A percentile compares a stretch with the other conserved stretches of the same genome.
Evolutionary conservation across 306 rosid species (phyloP).

Genomic region (Cucurbita argyrosperma): DNA sequence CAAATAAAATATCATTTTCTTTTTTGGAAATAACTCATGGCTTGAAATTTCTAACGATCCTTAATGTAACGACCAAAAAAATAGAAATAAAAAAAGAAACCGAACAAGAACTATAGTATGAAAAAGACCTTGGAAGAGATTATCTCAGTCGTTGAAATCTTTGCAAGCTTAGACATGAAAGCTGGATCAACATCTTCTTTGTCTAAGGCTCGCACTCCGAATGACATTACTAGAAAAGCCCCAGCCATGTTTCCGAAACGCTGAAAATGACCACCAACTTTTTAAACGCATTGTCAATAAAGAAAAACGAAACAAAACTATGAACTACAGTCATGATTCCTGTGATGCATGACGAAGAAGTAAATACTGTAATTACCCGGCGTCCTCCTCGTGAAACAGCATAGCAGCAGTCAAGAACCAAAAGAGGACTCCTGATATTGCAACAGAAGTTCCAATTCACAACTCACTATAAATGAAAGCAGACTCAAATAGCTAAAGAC

Average conservation of each 20-base stretch:
- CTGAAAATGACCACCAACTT: slow-evolving; percentile 17
- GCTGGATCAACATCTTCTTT: slow-evolving; percentile 44
- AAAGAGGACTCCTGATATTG: slow-evolving; percentile 47
- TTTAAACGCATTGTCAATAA: background rate
- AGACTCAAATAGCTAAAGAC: background rate
- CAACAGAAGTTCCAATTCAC: slow-evolving; percentile 7
- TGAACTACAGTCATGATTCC: background rate
- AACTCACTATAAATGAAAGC: background rate
- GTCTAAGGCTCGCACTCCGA: slow-evolving; percentile 66
- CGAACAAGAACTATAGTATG: background rate
- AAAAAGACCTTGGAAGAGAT: slow-evolving; percentile 74
- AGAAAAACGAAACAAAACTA: background rate
- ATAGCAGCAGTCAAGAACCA: slow-evolving; percentile 80
- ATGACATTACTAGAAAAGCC: slow-evolving; percentile 83
- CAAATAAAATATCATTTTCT: background rate
- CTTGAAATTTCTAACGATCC: background rate
- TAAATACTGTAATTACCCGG: slow-evolving; percentile 30
- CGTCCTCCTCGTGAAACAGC: slow-evolving; percentile 84
- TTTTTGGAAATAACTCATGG: background rate
- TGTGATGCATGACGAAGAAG: background rate
- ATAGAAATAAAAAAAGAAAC: background rate
- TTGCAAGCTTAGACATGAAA: slow-evolving; percentile 77
- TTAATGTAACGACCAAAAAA: background rate
- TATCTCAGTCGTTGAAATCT: slow-evolving; percentile 82
- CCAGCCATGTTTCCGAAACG: slow-evolving; percentile 95